Percentiles rank a stretch among this genome's conserved stretches.
Conservation (phyloP, 1,284 basidiomycete species). For the Termitomyces sp. region DNA sequence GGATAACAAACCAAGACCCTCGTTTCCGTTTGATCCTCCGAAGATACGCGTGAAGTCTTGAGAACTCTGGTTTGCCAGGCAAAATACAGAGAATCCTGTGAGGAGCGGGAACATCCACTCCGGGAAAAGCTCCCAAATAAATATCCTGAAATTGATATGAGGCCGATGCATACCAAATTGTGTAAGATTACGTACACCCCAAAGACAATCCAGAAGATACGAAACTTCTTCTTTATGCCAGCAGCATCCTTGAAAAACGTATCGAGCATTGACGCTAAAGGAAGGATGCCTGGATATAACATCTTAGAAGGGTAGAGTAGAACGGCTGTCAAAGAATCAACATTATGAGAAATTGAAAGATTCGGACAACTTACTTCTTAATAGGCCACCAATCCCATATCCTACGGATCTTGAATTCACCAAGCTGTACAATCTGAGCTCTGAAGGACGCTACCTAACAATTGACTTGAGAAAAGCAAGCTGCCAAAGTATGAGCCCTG, state of each 20-base stretch:
- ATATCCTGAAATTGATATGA: conserved; percentile 34
- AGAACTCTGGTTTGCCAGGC: conserved; percentile 47
- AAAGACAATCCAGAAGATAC: conserved; percentile 48
- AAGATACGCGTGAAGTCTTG: conserved; percentile 50
- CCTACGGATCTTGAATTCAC: conserved; percentile 15
- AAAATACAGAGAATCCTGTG: conserved; percentile 45
- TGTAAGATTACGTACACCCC: conserved; percentile 29
- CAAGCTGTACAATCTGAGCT: neutral
- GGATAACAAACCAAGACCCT: conserved; percentile 31
- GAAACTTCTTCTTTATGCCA: conserved; percentile 38
- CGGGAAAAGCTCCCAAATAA: conserved; percentile 14
- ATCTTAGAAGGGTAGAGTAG: conserved; percentile 57
- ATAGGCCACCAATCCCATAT: conserved; percentile 52
- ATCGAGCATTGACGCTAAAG: conserved; percentile 54
- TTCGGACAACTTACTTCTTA: conserved; percentile 36
- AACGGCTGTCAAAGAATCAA: conserved; percentile 2
- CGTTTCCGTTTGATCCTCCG: conserved; percentile 49
- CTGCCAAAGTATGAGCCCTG: conserved; percentile 11
- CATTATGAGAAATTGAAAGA: neutral
- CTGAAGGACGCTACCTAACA: conserved; percentile 30
- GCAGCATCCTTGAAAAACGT: conserved; percentile 46
- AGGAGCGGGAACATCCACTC: conserved; percentile 16
- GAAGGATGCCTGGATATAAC: conserved; percentile 50
- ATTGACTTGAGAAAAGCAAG: conserved; percentile 52
- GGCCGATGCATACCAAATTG: conserved; percentile 21